Base-by-base conservation (phyloP, 164 flowering plant species). In the Kingdonia uniflora region DNA sequence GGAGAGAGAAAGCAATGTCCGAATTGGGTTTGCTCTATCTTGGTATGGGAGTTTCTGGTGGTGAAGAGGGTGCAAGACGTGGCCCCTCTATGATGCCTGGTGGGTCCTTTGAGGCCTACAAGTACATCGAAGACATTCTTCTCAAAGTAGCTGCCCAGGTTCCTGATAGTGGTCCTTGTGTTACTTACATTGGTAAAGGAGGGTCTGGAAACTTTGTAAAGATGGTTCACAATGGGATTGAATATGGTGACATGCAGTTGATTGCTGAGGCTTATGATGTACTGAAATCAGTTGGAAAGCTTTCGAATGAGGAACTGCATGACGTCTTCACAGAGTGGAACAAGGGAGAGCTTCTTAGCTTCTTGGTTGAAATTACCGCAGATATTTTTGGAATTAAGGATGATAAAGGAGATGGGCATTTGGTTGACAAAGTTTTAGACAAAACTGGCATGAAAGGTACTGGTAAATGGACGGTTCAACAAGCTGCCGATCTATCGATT, bases 51-150 rank as follows among this genome's bases (percentile, higher is more conserved):
- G 94, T 84, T 60, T 84, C 88, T 2, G 88, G 94, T 37, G 88
- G 94, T 21, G 94, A 84, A 68, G 92, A 84, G 60, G 86, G 94
- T 61, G 88, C 92, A 0, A 71, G 92, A 17, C 51, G 73, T 56
- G 92, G 92, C 0, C 92, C 92, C 11, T 81, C 87, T 47, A 43
- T 84, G 76, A 84, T 84, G 92, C 92, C 87, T 15, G 92, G 92
- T 12, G 92, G 92, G n/a, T 76, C 83, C 20, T 62, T 60, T 43
- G 78, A 84, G 61, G 92, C 87, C 26, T 84, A 71, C 67, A 73
- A 80, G 59, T 51, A 77, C 61, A 80, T 84, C 14, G 80, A 84
- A 41, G 56, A 53, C 56, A 39, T 53, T 24, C 46, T 53, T 21
- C 56, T 53, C 35, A 53, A 53, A 33, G 56, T 53, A 5, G 26